Evolutionary conservation across 345 rosid species (phyloP).

Genomic region (Carallia brachiata): DNA sequence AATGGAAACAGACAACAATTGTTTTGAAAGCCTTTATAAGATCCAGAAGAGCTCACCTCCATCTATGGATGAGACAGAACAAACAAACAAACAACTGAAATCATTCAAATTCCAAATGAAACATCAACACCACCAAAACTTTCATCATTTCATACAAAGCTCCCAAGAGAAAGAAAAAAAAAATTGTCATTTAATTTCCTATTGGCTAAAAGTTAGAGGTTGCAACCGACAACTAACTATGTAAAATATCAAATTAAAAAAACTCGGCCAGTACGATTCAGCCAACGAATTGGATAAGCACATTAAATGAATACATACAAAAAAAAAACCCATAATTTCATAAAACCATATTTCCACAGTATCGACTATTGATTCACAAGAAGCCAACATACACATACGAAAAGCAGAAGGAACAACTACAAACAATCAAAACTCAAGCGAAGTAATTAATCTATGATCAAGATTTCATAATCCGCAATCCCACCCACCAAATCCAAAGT

Average conservation of each 20-base stretch:
- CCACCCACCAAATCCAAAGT: not conserved
- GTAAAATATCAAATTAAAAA: too few relatives aligned
- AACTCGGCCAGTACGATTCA: not conserved
- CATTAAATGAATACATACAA: too few relatives aligned
- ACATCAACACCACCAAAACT: not conserved
- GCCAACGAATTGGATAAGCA: not conserved
- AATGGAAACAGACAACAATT: not conserved
- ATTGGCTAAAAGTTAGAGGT: too few relatives aligned
- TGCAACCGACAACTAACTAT: too few relatives aligned
- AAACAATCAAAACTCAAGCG: not conserved
- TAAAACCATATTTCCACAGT: not conserved
- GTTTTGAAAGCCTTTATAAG: not conserved
- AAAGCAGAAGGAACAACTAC: not conserved
- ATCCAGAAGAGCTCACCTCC: too few relatives aligned
- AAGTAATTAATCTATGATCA: not conserved
- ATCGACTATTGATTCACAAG: not conserved
- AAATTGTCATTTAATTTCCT: too few relatives aligned
- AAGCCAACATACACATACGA: not conserved
- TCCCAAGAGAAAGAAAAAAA: too few relatives aligned
- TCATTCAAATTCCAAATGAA: not conserved
- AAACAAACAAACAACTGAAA: not conserved
- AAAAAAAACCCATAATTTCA: too few relatives aligned
- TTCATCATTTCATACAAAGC: not conserved
- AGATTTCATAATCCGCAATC: not conserved
- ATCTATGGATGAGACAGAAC: too few relatives aligned